Evolutionary conservation across 352 stramenopile genomes (phyloP).

Genomic region (Detonula confervacea): DNA sequence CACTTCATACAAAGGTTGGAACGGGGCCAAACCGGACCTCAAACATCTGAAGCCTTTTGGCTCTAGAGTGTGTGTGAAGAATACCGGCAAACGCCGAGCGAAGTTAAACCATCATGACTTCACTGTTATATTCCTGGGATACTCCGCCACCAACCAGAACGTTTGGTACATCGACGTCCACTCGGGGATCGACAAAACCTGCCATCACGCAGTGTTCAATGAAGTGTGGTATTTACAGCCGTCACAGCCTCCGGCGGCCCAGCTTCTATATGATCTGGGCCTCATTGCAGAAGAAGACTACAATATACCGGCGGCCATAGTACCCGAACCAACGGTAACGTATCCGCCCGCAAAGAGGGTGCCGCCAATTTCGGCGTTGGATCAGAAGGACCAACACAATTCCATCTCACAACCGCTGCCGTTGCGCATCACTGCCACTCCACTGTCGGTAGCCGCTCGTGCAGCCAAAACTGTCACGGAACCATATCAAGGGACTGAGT

Average conservation of each 20-base stretch:
- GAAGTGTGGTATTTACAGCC: conserved; percentile 39
- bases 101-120: conserved; percentile 37
- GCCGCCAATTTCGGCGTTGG: neutral
- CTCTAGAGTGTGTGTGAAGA: conserved; percentile 33
- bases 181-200: conserved; percentile 16
- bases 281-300: neutral
- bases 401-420: too few relatives aligned
- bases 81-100: neutral
- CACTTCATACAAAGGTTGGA: conserved; percentile 30
- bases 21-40: conserved; percentile 21
- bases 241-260: conserved; percentile 11
- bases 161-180: conserved; percentile 31
- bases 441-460: neutral
- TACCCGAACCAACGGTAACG: neutral
- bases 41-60: conserved; percentile 23
- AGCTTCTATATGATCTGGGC: conserved; percentile 27
- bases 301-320: neutral
- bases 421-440: too few relatives aligned
- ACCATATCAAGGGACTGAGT: neutral
- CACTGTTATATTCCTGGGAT: conserved; percentile 35
- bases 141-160: conserved; percentile 28
- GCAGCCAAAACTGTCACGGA: neutral
- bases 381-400: neutral
- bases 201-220: conserved; percentile 32
- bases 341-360: neutral